A percentile compares a stretch with the other conserved stretches of the same genome.
These are phyloP conservation scores for Sherardia arvensis DNA, from an alignment of 257 asterid species.

Conservation along the genomic window DNA sequence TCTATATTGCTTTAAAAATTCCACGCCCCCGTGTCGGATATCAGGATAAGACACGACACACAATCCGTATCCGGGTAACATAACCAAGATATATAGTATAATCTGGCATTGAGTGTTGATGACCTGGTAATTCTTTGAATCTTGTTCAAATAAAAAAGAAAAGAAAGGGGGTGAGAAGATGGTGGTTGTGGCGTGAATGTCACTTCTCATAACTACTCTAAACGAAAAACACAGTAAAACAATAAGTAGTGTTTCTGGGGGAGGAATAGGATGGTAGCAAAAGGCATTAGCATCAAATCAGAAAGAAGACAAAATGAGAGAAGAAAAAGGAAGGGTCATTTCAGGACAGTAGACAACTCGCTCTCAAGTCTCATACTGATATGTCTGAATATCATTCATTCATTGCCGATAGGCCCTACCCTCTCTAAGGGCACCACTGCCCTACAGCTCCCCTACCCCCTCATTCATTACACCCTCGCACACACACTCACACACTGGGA, in stretches of 20 bases:
- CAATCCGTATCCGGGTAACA: no score
- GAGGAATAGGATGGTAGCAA: not conserved
- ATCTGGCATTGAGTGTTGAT: no score
- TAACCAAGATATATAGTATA: no score
- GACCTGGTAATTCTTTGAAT: no score
- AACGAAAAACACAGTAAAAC: not conserved
- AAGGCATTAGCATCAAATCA: constrained; percentile 5
- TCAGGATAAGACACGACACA: no score
- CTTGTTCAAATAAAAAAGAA: no score
- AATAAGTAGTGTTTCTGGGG: not conserved
- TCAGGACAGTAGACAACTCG: constrained; percentile 80
- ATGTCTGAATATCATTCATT: constrained; percentile 24
- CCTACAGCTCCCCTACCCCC: not conserved
- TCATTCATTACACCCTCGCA: not conserved
- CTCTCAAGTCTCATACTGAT: constrained; percentile 52
- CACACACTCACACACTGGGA: not conserved
- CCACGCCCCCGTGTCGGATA: no score
- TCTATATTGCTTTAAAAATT: no score
- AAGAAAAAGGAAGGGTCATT: constrained; percentile 56
- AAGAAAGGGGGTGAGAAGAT: no score
- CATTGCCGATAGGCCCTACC: constrained; percentile 29
- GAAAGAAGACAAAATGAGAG: constrained; percentile 2
- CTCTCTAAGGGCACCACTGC: not conserved
- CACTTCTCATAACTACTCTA: not conserved
- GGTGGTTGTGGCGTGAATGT: not conserved